phyloP scores from a whole-genome alignment of 495 filamentous ascomycete genomes.

The Xylaria flabelliformis region DNA sequence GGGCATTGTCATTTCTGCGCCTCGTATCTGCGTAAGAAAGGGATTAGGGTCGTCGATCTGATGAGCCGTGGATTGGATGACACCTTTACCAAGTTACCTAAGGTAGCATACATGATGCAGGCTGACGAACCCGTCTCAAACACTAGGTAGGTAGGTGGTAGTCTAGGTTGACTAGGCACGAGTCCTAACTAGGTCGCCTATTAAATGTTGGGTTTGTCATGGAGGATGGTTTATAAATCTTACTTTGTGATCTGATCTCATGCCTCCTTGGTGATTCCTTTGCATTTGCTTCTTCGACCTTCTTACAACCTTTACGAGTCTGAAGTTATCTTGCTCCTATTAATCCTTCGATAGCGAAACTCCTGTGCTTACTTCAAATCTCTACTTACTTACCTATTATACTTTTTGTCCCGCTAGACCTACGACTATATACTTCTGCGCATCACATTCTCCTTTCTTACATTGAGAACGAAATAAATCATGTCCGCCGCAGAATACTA shows the following conservation, averaged over 20 bases:
- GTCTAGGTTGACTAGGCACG: not conserved
- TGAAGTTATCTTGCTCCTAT: not conserved
- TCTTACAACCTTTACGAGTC: not conserved
- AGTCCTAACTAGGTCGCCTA: not conserved
- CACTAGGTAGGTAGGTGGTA: not conserved
- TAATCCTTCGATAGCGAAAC: not conserved
- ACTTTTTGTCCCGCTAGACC: not conserved
- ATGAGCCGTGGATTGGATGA: not conserved
- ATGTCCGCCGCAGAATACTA: conserved; percentile 50
- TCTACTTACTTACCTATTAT: not conserved
- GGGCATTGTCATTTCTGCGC: conserved; percentile 6
- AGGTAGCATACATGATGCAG: not conserved
- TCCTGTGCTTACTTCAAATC: not conserved
- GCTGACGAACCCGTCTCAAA: not conserved
- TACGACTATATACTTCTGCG: not conserved
- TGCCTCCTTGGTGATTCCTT: not conserved
- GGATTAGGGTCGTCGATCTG: not conserved
- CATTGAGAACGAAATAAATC: conserved; percentile 22
- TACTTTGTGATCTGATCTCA: not conserved
- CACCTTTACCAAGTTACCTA: not conserved
- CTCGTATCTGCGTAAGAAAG: not conserved
- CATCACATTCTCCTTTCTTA: not conserved
- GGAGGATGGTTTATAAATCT: conserved; percentile 1
- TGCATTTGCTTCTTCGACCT: not conserved
- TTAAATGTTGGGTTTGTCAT: not conserved